Evolutionary conservation across 108 stramenopile species (phyloP).

Genomic region (Stephanodiscus triporus): DNA sequence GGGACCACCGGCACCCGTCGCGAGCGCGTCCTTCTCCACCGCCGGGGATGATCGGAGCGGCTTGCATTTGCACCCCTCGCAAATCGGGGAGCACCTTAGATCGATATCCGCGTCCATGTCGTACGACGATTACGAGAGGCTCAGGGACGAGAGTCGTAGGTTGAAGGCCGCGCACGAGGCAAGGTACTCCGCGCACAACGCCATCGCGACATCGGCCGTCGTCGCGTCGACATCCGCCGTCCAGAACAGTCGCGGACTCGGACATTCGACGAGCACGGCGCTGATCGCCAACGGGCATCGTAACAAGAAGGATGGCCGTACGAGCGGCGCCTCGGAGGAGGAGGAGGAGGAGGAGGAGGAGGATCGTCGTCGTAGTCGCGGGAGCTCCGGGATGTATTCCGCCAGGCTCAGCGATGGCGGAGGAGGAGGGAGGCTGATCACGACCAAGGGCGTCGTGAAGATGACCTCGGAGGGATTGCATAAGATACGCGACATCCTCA

Average conservation of each 20-base stretch:
- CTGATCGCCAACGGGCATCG: not conserved
- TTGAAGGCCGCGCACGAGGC: not conserved
- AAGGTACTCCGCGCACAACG: not conserved
- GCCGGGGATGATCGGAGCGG: not conserved
- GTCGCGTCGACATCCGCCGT: too few relatives aligned
- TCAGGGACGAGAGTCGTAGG: slow-evolving; percentile 1
- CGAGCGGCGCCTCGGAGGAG: not conserved
- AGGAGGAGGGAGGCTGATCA: too few relatives aligned
- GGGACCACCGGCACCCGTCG: not conserved
- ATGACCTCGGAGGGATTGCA: not conserved
- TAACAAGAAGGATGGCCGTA: too few relatives aligned
- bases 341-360: too few relatives aligned
- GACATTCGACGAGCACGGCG: not conserved
- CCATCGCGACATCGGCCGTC: too few relatives aligned
- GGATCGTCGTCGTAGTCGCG: not conserved
- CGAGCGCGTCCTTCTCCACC: not conserved
- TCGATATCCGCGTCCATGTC: not conserved
- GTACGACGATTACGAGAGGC: slow-evolving; percentile 5
- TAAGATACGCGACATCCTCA: slow-evolving; percentile 6
- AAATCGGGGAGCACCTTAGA: not conserved
- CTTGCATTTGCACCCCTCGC: not conserved
- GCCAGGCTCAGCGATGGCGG: too few relatives aligned
- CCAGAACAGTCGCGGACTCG: not conserved
- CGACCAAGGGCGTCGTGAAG: not conserved
- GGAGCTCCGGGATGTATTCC: not conserved